phyloP scores from a whole-genome alignment of 2,329 filamentous ascomycete genomes.

The Ceratocystis destructans region DNA sequence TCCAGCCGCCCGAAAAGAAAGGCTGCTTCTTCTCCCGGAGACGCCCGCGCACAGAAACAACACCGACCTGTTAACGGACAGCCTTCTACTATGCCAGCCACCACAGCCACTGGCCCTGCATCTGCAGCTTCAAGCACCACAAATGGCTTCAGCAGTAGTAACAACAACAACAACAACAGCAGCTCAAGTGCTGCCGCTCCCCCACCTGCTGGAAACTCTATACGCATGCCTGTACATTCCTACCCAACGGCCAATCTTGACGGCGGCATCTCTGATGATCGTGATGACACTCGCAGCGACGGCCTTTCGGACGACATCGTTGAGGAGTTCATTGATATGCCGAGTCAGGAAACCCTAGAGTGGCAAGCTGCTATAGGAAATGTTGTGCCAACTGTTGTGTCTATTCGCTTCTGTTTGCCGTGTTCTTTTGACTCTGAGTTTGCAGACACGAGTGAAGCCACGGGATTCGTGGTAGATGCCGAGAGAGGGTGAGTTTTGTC shows the following conservation, averaged over 20 bases:
- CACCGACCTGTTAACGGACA: constrained; percentile 32
- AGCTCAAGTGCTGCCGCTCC: constrained; percentile 14
- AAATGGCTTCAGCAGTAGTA: not conserved
- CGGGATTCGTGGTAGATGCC: constrained; percentile 93
- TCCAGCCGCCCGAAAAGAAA: constrained; percentile 40
- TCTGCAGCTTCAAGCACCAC: not conserved
- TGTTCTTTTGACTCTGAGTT: constrained; percentile 96
- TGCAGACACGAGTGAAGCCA: constrained; percentile 86
- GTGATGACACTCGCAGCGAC: constrained; percentile 25
- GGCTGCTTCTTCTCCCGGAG: constrained; percentile 29
- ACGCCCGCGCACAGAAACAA: constrained; percentile 30
- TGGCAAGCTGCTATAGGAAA: constrained; percentile 94
- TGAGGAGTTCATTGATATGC: constrained; percentile 23
- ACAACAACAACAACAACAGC: not conserved
- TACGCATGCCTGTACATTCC: constrained; percentile 13
- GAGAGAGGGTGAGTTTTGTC: constrained; percentile 54
- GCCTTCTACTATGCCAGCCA: constrained; percentile 34
- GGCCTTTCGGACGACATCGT: constrained; percentile 28
- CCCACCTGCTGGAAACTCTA: not conserved
- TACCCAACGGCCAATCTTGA: constrained; percentile 6
- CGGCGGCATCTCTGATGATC: not conserved
- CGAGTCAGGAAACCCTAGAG: constrained; percentile 35
- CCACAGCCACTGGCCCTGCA: constrained; percentile 15
- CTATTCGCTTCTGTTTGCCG: constrained; percentile 97
- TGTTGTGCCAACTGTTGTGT: constrained; percentile 89